Percentiles rank a stretch among this genome's conserved stretches.
phyloP scores from a whole-genome alignment of 2,329 filamentous ascomycete genomes.

The Xylaria digitata region DNA sequence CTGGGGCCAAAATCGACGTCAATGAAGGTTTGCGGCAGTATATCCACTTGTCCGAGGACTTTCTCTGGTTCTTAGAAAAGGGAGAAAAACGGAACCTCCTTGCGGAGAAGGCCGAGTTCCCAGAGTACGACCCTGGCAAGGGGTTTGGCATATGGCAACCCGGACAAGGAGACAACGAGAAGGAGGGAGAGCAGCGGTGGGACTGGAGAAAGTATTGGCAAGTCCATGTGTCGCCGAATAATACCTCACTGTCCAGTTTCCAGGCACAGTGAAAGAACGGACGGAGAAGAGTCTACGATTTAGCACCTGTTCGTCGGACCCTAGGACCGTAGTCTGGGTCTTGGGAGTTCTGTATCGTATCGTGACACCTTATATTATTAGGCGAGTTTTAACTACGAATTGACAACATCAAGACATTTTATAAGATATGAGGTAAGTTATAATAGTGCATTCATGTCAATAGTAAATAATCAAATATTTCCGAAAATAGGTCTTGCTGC shows the following conservation, averaged over 20 bases:
- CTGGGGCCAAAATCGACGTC: slow-evolving; percentile 68
- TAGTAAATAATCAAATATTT: background rate
- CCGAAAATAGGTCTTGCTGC: too few relatives aligned
- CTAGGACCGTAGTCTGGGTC: background rate
- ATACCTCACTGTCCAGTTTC: background rate
- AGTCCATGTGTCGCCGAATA: slow-evolving; percentile 46
- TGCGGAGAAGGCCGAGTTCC: slow-evolving; percentile 59
- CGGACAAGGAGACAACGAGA: slow-evolving; percentile 46
- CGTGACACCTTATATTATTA: background rate
- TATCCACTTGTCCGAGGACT: slow-evolving; percentile 67
- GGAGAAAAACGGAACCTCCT: slow-evolving; percentile 61
- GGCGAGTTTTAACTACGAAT: too few relatives aligned
- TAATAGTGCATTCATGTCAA: background rate
- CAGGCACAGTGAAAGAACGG: background rate
- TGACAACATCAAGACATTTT: background rate
- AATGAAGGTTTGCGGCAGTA: slow-evolving; percentile 69
- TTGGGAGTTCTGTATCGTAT: slow-evolving; percentile 9
- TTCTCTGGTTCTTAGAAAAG: slow-evolving; percentile 61
- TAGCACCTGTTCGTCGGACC: background rate
- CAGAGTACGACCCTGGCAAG: slow-evolving; percentile 52
- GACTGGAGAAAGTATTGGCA: slow-evolving; percentile 56
- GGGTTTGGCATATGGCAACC: slow-evolving; percentile 52
- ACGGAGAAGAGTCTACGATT: background rate
- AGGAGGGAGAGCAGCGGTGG: slow-evolving; percentile 50
- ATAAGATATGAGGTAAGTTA: background rate